Evolutionary conservation across 345 rosid species (phyloP).

Genomic region (Lagerstroemia speciosa): DNA sequence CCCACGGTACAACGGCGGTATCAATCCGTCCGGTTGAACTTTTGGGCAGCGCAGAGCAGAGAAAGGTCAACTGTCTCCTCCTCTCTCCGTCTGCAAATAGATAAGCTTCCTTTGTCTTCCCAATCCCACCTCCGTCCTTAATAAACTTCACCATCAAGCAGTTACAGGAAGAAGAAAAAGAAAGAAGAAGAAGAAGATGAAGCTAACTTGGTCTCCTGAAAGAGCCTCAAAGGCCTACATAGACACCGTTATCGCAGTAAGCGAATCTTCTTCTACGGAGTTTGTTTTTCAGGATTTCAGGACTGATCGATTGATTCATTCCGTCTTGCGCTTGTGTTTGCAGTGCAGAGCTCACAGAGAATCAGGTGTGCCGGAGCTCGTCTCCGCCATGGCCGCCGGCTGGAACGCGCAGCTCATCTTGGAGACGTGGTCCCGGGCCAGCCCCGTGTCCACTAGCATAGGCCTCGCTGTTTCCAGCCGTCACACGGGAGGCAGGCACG

Average conservation of each 20-base stretch:
- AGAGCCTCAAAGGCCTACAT: conserved; percentile 65
- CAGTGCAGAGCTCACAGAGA: conserved; percentile 47
- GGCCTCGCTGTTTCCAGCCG: conserved; percentile 66
- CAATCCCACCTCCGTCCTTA: neutral
- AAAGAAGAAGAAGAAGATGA: conserved; percentile 31
- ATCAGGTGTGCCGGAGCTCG: conserved; percentile 63
- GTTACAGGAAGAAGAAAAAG: neutral
- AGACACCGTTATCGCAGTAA: conserved; percentile 55
- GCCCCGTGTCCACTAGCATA: conserved; percentile 53
- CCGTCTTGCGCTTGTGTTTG: neutral
- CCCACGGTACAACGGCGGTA: neutral
- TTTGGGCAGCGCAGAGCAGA: neutral
- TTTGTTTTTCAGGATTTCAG: neutral
- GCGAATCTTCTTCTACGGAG: neutral
- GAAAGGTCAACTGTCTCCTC: neutral
- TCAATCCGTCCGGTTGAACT: neutral
- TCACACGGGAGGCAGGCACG: conserved; percentile 66
- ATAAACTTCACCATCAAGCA: neutral
- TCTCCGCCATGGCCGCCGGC: conserved; percentile 87
- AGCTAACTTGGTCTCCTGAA: conserved; percentile 82
- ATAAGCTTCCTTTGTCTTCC: neutral
- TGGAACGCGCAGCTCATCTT: conserved; percentile 69
- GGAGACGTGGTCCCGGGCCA: conserved; percentile 66
- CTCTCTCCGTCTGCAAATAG: too few species aligned
- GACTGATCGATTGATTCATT: neutral